Evolutionary conservation across 495 filamentous ascomycete genomes (phyloP), one percentile per base, ranked within the genome.

Genomic region (Penicillium egyptiacum): DNA sequence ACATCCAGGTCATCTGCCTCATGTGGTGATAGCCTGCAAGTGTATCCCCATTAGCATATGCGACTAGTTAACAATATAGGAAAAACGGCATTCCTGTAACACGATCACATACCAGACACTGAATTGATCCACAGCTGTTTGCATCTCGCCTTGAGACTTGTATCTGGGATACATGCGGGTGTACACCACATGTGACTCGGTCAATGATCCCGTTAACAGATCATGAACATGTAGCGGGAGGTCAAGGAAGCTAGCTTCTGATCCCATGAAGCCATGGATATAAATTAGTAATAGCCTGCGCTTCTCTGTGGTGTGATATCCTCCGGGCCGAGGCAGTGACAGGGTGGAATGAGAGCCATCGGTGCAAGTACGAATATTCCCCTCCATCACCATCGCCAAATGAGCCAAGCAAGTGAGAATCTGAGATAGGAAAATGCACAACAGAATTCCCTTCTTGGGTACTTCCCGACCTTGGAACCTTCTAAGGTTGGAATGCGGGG

Each of bases 211-310:
- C n/a, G 85, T 86, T 31, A 96, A 74, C 22, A 90, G 75, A 66
- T 84, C 82, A 72, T 98, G 93, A 0, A 96, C 81, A 71, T 98
- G 91, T 5, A 86, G 87, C 1, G 93, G 93, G 59, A 96, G 93
- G 26, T 85, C 86, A 56, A 87, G 85, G 63, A 98, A 98, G 59
- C 88, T 92, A 16, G 86, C 86, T 71, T 95, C 91, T 47, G 88
- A 87, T 26, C 93, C 93, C 83, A 92, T 90, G 75, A 96, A 97
- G 42, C 93, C 93, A 74, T 96, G 92, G 62, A 98, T 86, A 67
- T 91, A 96, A 22, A 98, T 73, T 10, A 96, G 61, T 1, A 98
- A 77, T 12, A 98, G 76, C 28, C 74, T 88, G 55, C 92, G 66
- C 55, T 67, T 75, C 14, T 23, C 53, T 25, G 41, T 35, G 20